These are phyloP conservation scores for Nigrospora oryzae DNA, from an alignment of 2,329 filamentous ascomycete species.

Conservation along the genomic window DNA sequence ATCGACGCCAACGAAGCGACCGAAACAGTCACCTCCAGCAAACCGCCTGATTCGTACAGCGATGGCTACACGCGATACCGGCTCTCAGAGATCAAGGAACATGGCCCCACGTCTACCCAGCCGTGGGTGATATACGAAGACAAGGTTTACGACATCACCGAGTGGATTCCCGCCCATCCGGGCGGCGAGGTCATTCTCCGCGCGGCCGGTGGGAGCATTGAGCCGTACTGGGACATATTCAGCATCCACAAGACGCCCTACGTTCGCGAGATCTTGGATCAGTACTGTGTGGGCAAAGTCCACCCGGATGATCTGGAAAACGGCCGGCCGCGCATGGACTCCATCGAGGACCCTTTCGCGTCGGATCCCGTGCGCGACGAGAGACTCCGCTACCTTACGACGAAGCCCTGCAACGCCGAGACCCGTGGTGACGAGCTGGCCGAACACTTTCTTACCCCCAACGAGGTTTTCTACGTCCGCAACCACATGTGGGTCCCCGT, in stretches of 20 bases:
- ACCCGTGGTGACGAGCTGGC: constrained; percentile 30
- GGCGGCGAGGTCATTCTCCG: constrained; percentile 61
- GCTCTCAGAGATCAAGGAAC: constrained; percentile 41
- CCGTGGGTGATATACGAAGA: constrained; percentile 59
- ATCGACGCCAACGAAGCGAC: constrained; percentile 6
- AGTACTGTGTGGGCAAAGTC: constrained; percentile 55
- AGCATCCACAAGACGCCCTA: constrained; percentile 58
- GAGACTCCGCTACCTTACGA: constrained; percentile 27
- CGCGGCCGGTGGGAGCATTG: constrained; percentile 55
- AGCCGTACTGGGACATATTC: constrained; percentile 65
- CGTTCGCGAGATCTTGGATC: constrained; percentile 55
- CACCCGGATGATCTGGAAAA: constrained; percentile 50
- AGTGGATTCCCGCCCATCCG: constrained; percentile 58
- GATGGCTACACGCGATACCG: constrained; percentile 38
- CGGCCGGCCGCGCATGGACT: constrained; percentile 41
- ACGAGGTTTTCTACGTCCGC: constrained; percentile 34
- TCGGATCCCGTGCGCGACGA: constrained; percentile 32
- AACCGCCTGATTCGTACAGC: constrained; percentile 19
- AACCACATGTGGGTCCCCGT: constrained; percentile 40
- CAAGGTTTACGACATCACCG: constrained; percentile 63
- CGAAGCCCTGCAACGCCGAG: constrained; percentile 41
- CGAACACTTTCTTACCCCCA: constrained; percentile 33
- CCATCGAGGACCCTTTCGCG: constrained; percentile 49
- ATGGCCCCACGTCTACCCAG: constrained; percentile 39
- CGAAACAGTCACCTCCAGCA: constrained; percentile 1